Evolutionary conservation across 2,329 filamentous ascomycete species (phyloP), one percentile per base, ranked within the genome.

Genomic region (Claviceps arundinis): DNA sequence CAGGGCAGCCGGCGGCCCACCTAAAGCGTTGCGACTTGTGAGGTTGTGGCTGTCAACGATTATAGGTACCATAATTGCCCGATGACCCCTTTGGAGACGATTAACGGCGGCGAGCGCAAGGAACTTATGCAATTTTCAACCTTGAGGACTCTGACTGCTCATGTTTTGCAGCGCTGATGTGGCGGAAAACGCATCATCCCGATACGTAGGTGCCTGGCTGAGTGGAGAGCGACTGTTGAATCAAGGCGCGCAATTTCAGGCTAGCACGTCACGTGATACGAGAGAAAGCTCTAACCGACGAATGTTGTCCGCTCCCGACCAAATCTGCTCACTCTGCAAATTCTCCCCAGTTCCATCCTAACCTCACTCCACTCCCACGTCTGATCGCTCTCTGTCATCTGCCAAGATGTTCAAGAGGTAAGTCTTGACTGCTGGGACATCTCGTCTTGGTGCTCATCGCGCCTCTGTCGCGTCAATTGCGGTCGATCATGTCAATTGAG

Each of bases 331-430:
- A 70, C 62, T 68, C 68, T 67, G 66, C 68, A 70, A 71, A 71
- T 71, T 72, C 70, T 72, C 68, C 68, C 68, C 69, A 70, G 66
- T 62, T 66, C 68, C 68, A 67, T 69, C 69, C 69, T 65, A 73
- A 75, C 73, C 71, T 71, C 71, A 74, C 74, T 77, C 74, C 76
- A 74, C 75, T 73, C 73, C 67, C 70, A 75, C 78, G 70, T 71
- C 69, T 69, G 72, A 77, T 75, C 75, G 77, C 78, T 80, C 77
- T 79, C 74, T 73, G 73, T 77, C 77, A 81, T 82, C 80, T 76
- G 72, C 72, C 77, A 86, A 78, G 81, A 88, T 88, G 84, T 84
- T 87, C 76, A 86, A 86, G 83, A 87, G 83, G 84, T 88, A 73
- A 73, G 82, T 79, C 65, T 52, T 56, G 55, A 58, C 56, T 62